phyloP scores from a whole-genome alignment of 331 rosid genomes.

The Rhamnella rubrinervis region DNA sequence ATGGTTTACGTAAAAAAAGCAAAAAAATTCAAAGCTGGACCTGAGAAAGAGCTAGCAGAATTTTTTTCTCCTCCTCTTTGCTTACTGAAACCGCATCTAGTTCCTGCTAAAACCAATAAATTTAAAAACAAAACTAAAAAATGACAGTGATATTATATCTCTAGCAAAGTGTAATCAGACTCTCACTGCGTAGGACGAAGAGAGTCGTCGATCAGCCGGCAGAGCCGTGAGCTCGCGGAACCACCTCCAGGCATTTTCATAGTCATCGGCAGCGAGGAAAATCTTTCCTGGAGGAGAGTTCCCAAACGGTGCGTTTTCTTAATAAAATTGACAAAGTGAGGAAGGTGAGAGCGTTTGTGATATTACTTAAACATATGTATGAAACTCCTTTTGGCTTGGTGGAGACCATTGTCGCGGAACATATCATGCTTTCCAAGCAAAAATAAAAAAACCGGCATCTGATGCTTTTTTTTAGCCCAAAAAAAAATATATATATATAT shows the following conservation, averaged over 20 bases:
- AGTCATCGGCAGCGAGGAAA: neutral
- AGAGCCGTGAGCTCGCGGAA: slow-evolving; percentile 44
- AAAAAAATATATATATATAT: too few relatives aligned
- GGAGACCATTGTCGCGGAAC: too few relatives aligned
- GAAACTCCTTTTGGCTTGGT: too few relatives aligned
- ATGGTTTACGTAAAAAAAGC: neutral
- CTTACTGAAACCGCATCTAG: slow-evolving; percentile 26
- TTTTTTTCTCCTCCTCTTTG: slow-evolving; percentile 54
- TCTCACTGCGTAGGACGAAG: slow-evolving; percentile 51
- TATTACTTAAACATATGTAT: neutral
- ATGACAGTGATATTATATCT: neutral
- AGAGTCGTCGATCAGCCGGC: slow-evolving; percentile 52
- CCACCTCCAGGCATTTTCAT: slow-evolving; percentile 32
- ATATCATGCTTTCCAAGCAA: too few relatives aligned
- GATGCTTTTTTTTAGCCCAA: too few relatives aligned
- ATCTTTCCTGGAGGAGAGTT: too few relatives aligned
- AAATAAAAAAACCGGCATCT: too few relatives aligned
- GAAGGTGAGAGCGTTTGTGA: neutral
- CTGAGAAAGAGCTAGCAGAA: slow-evolving; percentile 70
- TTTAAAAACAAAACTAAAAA: neutral
- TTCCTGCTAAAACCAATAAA: slow-evolving; percentile 41
- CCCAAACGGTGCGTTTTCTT: slow-evolving; percentile 23
- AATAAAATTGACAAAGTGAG: neutral
- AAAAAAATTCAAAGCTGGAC: slow-evolving; percentile 34
- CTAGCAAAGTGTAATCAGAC: slow-evolving; percentile 12